Evolutionary conservation across 169 alveolate genomes (phyloP).

Genomic region (Eimeria acervulina): DNA sequence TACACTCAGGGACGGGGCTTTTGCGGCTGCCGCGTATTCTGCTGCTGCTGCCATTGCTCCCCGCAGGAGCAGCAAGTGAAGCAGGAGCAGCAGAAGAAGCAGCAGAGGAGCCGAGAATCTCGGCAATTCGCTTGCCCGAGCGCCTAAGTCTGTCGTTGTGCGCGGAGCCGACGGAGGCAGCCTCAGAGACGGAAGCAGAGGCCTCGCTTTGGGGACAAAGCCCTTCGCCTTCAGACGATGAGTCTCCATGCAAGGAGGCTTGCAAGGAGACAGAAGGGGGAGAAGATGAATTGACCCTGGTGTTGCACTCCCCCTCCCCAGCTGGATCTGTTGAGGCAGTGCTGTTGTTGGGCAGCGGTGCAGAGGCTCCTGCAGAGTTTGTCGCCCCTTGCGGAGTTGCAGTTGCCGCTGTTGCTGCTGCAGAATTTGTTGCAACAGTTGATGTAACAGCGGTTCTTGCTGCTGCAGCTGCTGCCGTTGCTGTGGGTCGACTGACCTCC

Average conservation of each 20-base stretch:
- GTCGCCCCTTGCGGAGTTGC: conserved; percentile 3
- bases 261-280: conserved; percentile 13
- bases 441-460: background rate
- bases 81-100: conserved; percentile 1
- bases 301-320: conserved; percentile 45
- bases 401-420: background rate
- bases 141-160: background rate
- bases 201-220: conserved; percentile 43
- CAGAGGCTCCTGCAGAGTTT: background rate
- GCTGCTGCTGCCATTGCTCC: background rate
- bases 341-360: conserved; percentile 49
- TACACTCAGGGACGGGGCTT: background rate
- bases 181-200: conserved; percentile 25
- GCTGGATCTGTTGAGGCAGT: conserved; percentile 52
- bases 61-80: background rate
- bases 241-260: conserved; percentile 1
- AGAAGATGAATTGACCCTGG: background rate
- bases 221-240: conserved; percentile 20
- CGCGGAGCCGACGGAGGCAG: conserved; percentile 6
- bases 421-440: background rate
- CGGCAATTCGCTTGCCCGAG: background rate
- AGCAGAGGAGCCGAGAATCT: conserved; percentile 6
- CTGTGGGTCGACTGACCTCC: background rate
- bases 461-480: conserved; percentile 17
- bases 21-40: background rate